phyloP scores from a whole-genome alignment of 805 yeast species.

The Cyberlindnera veronae region DNA sequence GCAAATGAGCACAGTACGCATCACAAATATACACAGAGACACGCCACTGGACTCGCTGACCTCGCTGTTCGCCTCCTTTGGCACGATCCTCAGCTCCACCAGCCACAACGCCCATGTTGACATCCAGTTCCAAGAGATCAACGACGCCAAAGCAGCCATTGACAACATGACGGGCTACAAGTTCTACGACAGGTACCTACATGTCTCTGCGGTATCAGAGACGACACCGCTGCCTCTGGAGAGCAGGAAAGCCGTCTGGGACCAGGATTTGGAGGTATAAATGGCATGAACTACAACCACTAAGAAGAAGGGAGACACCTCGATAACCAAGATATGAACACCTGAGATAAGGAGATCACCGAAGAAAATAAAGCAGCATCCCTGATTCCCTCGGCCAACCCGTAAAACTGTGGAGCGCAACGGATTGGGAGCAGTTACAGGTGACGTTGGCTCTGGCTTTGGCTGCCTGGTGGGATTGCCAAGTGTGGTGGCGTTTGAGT shows the following conservation, averaged over 20 bases:
- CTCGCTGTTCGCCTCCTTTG: slow-evolving; percentile 23
- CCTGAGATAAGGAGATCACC: not conserved
- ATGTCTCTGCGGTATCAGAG: slow-evolving; percentile 19
- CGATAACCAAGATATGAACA: not conserved
- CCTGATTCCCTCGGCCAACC: too few relatives aligned
- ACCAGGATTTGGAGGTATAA: slow-evolving; percentile 4
- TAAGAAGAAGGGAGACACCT: not conserved
- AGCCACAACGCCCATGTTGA: slow-evolving; percentile 13
- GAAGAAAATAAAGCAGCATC: too few relatives aligned
- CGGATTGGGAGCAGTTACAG: too few relatives aligned
- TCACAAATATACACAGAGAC: slow-evolving; percentile 21
- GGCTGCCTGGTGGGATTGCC: too few relatives aligned
- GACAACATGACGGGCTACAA: slow-evolving; percentile 26
- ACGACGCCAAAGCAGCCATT: slow-evolving; percentile 23
- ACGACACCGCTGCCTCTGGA: slow-evolving; percentile 4
- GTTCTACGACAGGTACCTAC: slow-evolving; percentile 17
- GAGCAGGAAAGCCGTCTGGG: slow-evolving; percentile 17
- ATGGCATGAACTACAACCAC: not conserved
- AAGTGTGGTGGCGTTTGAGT: too few relatives aligned
- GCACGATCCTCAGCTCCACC: slow-evolving; percentile 16
- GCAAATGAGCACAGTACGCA: slow-evolving; percentile 15
- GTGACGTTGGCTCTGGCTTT: too few relatives aligned
- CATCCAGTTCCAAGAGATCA: slow-evolving; percentile 24
- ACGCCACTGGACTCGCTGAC: slow-evolving; percentile 9
- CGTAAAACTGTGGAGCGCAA: too few relatives aligned